Evolutionary conservation across 495 filamentous ascomycete species (phyloP).

Genomic region (Aspergillus cavernicola): DNA sequence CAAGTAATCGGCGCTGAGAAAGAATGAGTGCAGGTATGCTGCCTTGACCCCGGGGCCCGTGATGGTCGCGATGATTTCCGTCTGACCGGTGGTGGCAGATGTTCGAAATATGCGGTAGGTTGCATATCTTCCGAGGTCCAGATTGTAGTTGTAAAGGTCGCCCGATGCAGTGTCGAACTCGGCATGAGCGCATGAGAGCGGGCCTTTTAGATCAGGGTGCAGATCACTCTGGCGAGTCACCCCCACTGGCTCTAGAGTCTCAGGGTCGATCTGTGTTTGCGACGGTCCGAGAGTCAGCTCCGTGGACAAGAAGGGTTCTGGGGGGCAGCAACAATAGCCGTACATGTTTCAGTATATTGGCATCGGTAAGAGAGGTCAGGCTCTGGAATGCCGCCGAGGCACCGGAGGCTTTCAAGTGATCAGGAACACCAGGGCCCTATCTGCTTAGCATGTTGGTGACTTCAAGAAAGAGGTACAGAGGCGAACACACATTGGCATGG

Average conservation of each 20-base stretch:
- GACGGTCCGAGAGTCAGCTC: no score
- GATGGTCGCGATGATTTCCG: conserved; percentile 15
- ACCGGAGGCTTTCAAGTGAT: background rate
- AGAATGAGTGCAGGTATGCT: conserved; percentile 17
- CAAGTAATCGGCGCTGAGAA: conserved; percentile 12
- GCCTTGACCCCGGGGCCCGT: conserved; percentile 6
- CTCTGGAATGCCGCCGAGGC: background rate
- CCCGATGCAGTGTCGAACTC: conserved; percentile 8
- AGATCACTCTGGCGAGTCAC: conserved; percentile 7
- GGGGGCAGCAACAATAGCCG: no score
- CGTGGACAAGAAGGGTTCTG: no score
- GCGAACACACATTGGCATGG: background rate
- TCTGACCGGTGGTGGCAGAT: conserved; percentile 6
- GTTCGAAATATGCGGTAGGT: conserved; percentile 17
- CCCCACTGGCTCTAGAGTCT: conserved; percentile 15
- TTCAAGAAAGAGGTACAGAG: background rate
- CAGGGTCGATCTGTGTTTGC: conserved; percentile 9
- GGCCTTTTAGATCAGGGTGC: conserved; percentile 12
- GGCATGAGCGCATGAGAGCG: conserved; percentile 14
- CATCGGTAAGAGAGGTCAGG: conserved; percentile 12
- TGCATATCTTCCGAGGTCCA: conserved; percentile 9
- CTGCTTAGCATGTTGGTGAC: conserved; percentile 1
- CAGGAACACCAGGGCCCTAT: conserved; percentile 12
- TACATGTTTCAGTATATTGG: conserved; percentile 10
- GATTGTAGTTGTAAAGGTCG: conserved; percentile 18